Evolutionary conservation across 345 rosid genomes (phyloP).

Genomic region (Isatis tinctoria): DNA sequence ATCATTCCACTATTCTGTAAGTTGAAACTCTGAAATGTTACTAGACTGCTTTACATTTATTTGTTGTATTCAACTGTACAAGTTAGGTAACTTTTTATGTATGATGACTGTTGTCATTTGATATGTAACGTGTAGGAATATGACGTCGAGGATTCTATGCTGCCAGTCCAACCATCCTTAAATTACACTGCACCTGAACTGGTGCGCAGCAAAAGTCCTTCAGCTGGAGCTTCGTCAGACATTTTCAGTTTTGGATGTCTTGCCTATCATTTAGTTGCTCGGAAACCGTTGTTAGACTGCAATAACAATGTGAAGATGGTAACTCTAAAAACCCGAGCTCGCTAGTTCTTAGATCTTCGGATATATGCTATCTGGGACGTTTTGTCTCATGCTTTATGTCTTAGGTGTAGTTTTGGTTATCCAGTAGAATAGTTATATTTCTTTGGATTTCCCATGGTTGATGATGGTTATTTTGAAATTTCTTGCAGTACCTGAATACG

Average conservation of each 20-base stretch:
- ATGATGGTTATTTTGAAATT: conserved; percentile 5
- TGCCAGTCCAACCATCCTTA: conserved; percentile 90
- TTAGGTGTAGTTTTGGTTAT: background rate
- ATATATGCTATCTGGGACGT: background rate
- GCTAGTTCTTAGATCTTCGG: background rate
- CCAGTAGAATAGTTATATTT: background rate
- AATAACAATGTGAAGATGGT: conserved; percentile 98
- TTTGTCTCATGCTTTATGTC: background rate
- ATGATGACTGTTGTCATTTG: conserved; percentile 4
- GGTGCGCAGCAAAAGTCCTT: conserved; percentile 62
- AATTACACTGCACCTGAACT: conserved; percentile 97
- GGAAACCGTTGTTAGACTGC: conserved; percentile 88
- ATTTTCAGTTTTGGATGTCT: conserved; percentile 96
- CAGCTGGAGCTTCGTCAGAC: conserved; percentile 75
- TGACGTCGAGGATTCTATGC: conserved; percentile 86
- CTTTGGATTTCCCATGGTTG: background rate
- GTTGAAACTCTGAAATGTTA: conserved; percentile 21
- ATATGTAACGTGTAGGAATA: conserved; percentile 60
- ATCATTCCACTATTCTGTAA: conserved; percentile 86
- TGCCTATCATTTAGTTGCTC: conserved; percentile 84
- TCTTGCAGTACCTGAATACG: conserved; percentile 82
- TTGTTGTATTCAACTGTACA: background rate
- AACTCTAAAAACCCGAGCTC: conserved; percentile 9
- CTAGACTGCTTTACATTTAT: background rate
- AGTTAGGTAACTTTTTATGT: background rate